These are phyloP conservation scores for Colletotrichum euphorbiae DNA, from an alignment of 2,329 filamentous ascomycete species.

Conservation along the genomic window DNA sequence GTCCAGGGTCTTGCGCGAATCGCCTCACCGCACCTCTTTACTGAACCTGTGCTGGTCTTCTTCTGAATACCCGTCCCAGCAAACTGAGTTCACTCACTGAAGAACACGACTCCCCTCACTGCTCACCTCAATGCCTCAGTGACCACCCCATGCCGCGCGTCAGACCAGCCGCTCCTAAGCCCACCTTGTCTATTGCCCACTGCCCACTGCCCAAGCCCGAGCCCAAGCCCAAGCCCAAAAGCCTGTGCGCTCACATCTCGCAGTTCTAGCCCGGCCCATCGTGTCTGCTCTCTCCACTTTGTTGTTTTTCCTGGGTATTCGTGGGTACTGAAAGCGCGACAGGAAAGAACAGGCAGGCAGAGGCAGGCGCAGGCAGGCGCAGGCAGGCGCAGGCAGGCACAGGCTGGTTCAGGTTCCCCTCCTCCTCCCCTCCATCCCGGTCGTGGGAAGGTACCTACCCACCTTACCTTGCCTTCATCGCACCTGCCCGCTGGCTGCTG, in stretches of 20 bases:
- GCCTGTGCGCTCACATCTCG: background rate
- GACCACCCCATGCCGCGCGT: conserved; percentile 14
- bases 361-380: conserved; percentile 12
- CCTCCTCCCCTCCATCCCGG: background rate
- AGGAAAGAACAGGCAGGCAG: too few species aligned
- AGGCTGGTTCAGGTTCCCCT: background rate
- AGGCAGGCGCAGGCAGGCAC: conserved; percentile 14
- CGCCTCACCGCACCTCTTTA: background rate
- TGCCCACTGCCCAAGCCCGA: background rate
- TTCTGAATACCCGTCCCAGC: background rate
- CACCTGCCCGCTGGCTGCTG: background rate
- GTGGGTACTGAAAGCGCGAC: too few species aligned
- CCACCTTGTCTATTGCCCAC: background rate
- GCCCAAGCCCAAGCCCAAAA: background rate
- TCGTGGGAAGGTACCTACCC: background rate
- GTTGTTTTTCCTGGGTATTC: background rate
- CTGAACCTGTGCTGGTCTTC: background rate
- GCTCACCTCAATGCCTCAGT: background rate
- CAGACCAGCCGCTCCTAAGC: conserved; percentile 1
- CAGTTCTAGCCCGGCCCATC: conserved; percentile 36
- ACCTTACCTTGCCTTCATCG: background rate
- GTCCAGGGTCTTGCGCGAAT: conserved; percentile 18
- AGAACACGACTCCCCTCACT: background rate
- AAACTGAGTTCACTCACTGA: too few species aligned
- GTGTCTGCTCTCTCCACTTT: background rate